Evolutionary conservation across 140 eudicot genomes (phyloP), one percentile per base, ranked within the genome.

Genomic region (Ambrosia hybrid): DNA sequence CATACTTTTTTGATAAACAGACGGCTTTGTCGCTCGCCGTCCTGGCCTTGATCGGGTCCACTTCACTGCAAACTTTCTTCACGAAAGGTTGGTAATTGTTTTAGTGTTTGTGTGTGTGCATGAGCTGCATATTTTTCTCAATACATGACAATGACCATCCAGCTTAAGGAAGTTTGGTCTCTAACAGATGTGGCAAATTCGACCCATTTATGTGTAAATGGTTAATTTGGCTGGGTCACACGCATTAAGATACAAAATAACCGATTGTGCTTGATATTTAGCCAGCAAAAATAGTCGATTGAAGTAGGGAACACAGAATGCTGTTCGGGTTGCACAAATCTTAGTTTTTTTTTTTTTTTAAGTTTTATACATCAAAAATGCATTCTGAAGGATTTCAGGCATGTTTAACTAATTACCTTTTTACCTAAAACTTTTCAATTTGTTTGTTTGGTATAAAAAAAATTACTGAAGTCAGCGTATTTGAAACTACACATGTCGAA

Each of bases 21-120:
- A 86, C 73, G 30, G 81, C 68, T 53, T 2, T 80, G 37, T 71
- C 81, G 30, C 82, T 88, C 71, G 57, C 65, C 71, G 64, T 76
- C 52, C 75, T 88, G 26, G 82, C 85, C 36, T 75, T 85, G 46
- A 83, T 88, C 12, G 91, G 91, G 15, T 64, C 85, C 21, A 55
- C 83, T 84, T 81, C 91, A 51, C 16, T 81, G 3, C 83, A 68
- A 65, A 72, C 67, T 67, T 76, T 81, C 75, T 88, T 85, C 60
- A 21, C 77, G 0, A 81, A 65, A 85, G 91, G 95, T 83, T 55
- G 41, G 83, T 68, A 4, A 65, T 60, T 30, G 45, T 63, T 37
- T 57, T 67, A 57, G 49, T 38, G 14, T 45, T 26, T 74, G 1
- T 1, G n/a, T 38, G 37, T 73, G 39, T 52, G 46, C 45, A 61